Conservation (phyloP, 768 basidiomycete species). For the Suillus paluster region DNA sequence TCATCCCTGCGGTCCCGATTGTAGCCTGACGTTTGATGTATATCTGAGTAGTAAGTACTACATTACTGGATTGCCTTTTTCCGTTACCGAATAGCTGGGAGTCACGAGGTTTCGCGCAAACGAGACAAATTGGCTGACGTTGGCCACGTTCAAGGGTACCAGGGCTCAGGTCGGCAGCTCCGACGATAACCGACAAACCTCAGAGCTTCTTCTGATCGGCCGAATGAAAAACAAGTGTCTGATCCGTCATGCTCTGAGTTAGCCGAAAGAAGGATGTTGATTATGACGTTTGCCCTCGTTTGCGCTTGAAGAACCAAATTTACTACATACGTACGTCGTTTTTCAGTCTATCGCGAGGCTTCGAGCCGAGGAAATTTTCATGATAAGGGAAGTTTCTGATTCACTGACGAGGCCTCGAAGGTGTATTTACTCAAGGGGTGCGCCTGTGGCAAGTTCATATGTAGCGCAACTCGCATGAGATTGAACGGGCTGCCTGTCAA, state of each 20-base stretch:
- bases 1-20: background rate
- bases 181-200: background rate
- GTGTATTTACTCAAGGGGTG: background rate
- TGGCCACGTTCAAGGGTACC: conserved; percentile 5
- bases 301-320: background rate
- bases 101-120: background rate
- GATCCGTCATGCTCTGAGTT: conserved; percentile 1
- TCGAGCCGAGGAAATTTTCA: background rate
- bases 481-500: background rate
- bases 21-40: background rate
- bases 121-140: background rate
- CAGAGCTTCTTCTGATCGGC: conserved; percentile 1
- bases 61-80: background rate
- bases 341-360: background rate
- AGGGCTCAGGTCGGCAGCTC: background rate
- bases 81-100: background rate
- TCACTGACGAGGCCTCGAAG: background rate
- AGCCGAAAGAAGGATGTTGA: conserved; percentile 6
- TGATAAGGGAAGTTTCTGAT: background rate
- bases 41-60: background rate
- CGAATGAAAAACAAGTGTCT: conserved; percentile 1
- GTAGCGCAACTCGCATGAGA: background rate
- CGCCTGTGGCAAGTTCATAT: too few relatives aligned
- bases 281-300: background rate
- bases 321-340: background rate